These are phyloP conservation scores for Zoysia pacifica DNA, from an alignment of 176 grass and related monocot species.

Conservation along the genomic window DNA sequence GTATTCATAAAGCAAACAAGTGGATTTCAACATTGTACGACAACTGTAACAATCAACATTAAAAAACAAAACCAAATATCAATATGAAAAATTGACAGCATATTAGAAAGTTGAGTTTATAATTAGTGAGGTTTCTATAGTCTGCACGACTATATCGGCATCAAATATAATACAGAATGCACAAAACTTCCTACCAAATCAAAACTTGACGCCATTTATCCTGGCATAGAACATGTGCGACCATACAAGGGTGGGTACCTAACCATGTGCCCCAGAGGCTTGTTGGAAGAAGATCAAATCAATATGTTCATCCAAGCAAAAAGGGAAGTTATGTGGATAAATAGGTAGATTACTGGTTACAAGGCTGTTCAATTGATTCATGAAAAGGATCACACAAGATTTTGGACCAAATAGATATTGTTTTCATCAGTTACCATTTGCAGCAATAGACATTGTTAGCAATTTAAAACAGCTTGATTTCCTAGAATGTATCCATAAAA, in stretches of 20 bases:
- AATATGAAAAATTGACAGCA: background rate
- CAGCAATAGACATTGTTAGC: background rate
- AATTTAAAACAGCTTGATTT: background rate
- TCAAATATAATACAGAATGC: background rate
- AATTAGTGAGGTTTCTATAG: background rate
- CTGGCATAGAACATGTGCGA: background rate
- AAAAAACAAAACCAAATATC: background rate
- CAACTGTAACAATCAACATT: background rate
- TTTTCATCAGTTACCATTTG: background rate
- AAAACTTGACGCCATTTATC: background rate
- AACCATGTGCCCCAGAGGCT: background rate
- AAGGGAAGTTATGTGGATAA: background rate
- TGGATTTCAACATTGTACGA: background rate
- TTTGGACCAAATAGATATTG: background rate
- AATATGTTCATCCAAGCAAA: background rate
- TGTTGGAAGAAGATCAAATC: background rate
- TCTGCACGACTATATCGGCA: background rate
- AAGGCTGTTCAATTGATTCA: background rate
- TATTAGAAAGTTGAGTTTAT: conserved; percentile 1
- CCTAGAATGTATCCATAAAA: background rate
- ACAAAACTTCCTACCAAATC: background rate
- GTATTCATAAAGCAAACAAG: background rate
- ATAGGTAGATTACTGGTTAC: background rate
- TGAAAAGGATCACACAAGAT: background rate
- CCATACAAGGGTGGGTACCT: background rate